Evolutionary conservation across 2,329 filamentous ascomycete genomes (phyloP), one percentile per base, ranked within the genome.

Genomic region (Chaetomiaceae sp.): DNA sequence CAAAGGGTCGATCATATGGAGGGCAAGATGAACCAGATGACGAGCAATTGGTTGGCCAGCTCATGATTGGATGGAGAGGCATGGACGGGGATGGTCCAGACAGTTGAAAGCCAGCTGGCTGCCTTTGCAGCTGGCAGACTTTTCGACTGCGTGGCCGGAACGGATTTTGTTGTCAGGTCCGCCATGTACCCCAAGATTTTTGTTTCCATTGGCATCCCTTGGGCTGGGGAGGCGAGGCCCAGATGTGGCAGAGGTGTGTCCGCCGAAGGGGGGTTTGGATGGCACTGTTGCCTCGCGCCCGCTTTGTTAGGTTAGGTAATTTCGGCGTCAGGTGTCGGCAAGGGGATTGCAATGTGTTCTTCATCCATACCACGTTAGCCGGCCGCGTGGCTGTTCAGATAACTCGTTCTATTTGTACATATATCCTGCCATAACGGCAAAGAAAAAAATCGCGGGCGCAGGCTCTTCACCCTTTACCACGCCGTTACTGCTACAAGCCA

Each of bases 341-440:
- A n/a, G 33, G 25, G 17, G n/a, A 43, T 16, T 30, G 31, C 17
- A 5, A 34, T 39, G 43, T 25, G 20, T 31, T 30, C 17, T 13
- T 54, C 34, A 19, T 43, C 46, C 23, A 13, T 38, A 14, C 21
- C 25, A 9, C 6, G 33, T 39, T 20, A 16, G 20, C 34, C 10
- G 20, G 38, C 35, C 6, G 41, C 23, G 40, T 43, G 31, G 37
- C 43, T 38, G 43, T 20, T 39, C 23, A 17, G 27, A 34, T 16
- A 33, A 46, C 27, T 13, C 23, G 7, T 55, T 48, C 39, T 53
- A 53, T 53, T 55, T 52, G 53, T 55, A 55, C 53, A 55, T 52
- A 52, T 46, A 39, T 54, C n/a, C 25, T 27, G 46, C 39, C 44
- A 31, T 34, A 12, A n/a, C 23, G 16, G 10, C n/a, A 48, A 41